Conservation (phyloP, 139 green algal genomes). For the Astrephomene gubernaculifera region DNA sequence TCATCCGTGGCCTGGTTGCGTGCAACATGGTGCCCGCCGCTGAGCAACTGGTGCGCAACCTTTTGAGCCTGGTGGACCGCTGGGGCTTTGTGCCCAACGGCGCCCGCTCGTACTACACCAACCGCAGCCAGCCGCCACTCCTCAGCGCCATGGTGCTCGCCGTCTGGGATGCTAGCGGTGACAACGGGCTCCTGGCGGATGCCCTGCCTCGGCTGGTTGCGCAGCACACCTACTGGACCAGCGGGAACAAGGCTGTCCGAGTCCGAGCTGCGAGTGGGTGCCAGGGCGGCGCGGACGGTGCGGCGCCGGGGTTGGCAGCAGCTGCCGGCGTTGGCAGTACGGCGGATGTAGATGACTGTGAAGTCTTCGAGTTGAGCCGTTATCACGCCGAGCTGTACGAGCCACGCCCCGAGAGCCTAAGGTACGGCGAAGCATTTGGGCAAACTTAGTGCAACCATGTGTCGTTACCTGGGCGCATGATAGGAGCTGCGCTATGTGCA, state of each 20-base stretch:
- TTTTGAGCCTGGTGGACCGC: constrained; percentile 74
- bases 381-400: constrained; percentile 83
- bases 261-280: neutral
- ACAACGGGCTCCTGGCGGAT: constrained; percentile 36
- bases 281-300: neutral
- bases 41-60: constrained; percentile 72
- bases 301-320: too few species aligned
- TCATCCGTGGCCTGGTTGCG: constrained; percentile 85
- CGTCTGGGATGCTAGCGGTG: neutral
- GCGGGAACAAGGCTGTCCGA: constrained; percentile 53
- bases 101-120: constrained; percentile 91
- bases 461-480: too few species aligned
- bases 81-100: constrained; percentile 95
- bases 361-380: constrained; percentile 49
- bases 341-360: neutral
- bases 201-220: constrained; percentile 74
- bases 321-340: neutral
- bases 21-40: constrained; percentile 76
- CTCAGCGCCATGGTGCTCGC: constrained; percentile 76
- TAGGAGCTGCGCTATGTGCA: too few species aligned
- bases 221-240: constrained; percentile 88
- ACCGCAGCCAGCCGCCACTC: constrained; percentile 93
- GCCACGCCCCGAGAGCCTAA: constrained; percentile 91
- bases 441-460: too few species aligned
- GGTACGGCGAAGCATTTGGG: constrained; percentile 34